Evolutionary conservation across 164 flowering plant genomes (phyloP), one percentile per base, ranked within the genome.

Genomic region (Nymphaea thermarum): DNA sequence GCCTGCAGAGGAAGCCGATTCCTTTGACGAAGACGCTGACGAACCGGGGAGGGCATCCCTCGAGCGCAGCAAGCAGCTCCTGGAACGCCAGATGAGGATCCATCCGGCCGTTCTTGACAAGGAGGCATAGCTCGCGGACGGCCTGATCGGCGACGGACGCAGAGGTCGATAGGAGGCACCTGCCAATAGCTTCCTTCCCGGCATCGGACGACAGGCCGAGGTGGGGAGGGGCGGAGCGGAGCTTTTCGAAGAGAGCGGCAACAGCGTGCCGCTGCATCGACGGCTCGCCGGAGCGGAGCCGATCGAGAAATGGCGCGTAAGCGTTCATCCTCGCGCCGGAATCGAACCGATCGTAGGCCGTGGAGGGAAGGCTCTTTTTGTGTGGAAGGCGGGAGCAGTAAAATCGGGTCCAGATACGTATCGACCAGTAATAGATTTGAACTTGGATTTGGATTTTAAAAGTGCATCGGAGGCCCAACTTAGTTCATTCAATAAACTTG

Each of bases 1-100:
- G 67, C 0, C 83, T 79, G 72, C 84, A 82, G 5, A 94, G 73
- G 66, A 85, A 87, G 4, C 96, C 96, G 43, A 94, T 55, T 0
- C 80, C 91, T 66, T 88, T 89, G 42, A 88, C 87, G 66, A 85
- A 87, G 11, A 88, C 67, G 62, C 71, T 70, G 6, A 83, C 83
- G 43, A 86, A 80, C 6, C 77, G 78, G 10, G 84, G 61, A 60
- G 80, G 73, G 61, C 84, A 72, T 42, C 83, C 94, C 66, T 92
- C 97, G 6, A 91, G 83, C 0, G 90, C 84, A 1, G 98, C 87
- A 73, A 90, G 96, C 71, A 94, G 87, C 78, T 90, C 96, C 69
- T 89, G n/a, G 4, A 91, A 66, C 0, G 78, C 99, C 45, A 66
- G 69, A 42, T 86, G 74, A 47, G 81, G 17, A 14, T 80, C 80